These are phyloP conservation scores for Lignosus rhinocerotis DNA, from an alignment of 1,284 basidiomycete species.

Conservation along the genomic window DNA sequence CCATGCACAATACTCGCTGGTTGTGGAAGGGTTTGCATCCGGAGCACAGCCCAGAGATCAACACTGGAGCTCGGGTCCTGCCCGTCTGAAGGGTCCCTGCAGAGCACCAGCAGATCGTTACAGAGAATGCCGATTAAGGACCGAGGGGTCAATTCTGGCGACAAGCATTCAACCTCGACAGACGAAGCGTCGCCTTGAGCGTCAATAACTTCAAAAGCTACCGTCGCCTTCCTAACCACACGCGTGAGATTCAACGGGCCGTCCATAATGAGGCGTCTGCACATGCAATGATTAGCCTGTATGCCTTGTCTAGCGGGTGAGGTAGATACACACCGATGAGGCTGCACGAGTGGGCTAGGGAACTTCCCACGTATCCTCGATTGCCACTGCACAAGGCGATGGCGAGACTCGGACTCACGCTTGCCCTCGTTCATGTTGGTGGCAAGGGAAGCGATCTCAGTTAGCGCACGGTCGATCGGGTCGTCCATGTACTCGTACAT, in stretches of 20 bases:
- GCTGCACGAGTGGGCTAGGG: slow-evolving; percentile 95
- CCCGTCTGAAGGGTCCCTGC: slow-evolving; percentile 77
- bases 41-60: slow-evolving; percentile 89
- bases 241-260: slow-evolving; percentile 82
- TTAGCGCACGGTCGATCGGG: slow-evolving; percentile 82
- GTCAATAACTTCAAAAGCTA: slow-evolving; percentile 82
- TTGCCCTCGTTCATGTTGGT: slow-evolving; percentile 97
- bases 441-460: slow-evolving; percentile 84
- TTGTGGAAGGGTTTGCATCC: slow-evolving; percentile 88
- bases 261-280: slow-evolving; percentile 84
- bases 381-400: slow-evolving; percentile 92
- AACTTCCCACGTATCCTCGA: slow-evolving; percentile 87
- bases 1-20: slow-evolving; percentile 89
- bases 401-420: slow-evolving; percentile 87
- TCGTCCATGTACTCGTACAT: slow-evolving; percentile 71
- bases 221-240: slow-evolving; percentile 85
- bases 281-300: background rate
- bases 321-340: slow-evolving; percentile 68
- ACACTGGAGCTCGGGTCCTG: slow-evolving; percentile 72
- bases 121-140: slow-evolving; percentile 81
- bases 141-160: slow-evolving; percentile 77
- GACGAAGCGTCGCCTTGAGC: slow-evolving; percentile 74
- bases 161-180: slow-evolving; percentile 87
- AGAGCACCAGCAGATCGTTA: slow-evolving; percentile 91
- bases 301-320: background rate